These are phyloP conservation scores for Volutella citrinella DNA, from an alignment of 2,329 filamentous ascomycete species.

Conservation along the genomic window DNA sequence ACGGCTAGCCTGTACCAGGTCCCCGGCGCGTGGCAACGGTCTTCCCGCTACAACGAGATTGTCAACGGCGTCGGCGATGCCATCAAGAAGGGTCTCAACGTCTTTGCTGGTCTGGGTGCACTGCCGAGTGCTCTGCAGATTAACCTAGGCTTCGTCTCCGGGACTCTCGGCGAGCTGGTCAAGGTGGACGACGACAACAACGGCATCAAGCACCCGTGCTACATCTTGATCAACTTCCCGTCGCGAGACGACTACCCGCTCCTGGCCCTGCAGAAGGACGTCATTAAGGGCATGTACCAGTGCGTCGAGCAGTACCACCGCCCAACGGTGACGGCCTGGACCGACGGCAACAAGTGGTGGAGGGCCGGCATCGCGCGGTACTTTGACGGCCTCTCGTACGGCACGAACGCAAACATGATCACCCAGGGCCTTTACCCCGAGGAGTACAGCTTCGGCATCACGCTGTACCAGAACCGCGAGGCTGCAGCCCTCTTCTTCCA, in stretches of 20 bases:
- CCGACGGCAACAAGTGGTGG: conserved; percentile 12
- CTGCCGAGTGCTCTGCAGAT: conserved; percentile 10
- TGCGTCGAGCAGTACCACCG: conserved; percentile 12
- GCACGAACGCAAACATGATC: conserved; percentile 1
- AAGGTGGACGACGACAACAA: conserved; percentile 11
- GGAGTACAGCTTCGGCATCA: conserved; percentile 5
- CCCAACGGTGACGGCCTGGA: conserved; percentile 7
- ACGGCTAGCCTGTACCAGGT: conserved; percentile 12
- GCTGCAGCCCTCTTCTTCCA: conserved; percentile 11
- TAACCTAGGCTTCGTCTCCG: conserved; percentile 12
- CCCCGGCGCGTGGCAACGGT: conserved; percentile 8
- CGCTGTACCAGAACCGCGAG: conserved; percentile 8
- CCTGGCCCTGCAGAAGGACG: conserved; percentile 8
- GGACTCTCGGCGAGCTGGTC: conserved; percentile 9
- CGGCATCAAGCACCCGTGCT: conserved; percentile 8
- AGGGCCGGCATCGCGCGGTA: conserved; percentile 7
- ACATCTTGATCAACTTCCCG: conserved; percentile 10
- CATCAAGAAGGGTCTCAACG: conserved; percentile 8
- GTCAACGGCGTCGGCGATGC: conserved; percentile 10
- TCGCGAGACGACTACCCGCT: conserved; percentile 5
- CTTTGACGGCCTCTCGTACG: conserved; percentile 10
- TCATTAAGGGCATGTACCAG: conserved; percentile 11
- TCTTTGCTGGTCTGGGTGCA: conserved; percentile 5
- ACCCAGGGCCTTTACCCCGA: conserved; percentile 7
- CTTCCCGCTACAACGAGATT: conserved; percentile 9